phyloP scores from a whole-genome alignment of 1,284 basidiomycete genomes.

The Schizophyllum amplum region DNA sequence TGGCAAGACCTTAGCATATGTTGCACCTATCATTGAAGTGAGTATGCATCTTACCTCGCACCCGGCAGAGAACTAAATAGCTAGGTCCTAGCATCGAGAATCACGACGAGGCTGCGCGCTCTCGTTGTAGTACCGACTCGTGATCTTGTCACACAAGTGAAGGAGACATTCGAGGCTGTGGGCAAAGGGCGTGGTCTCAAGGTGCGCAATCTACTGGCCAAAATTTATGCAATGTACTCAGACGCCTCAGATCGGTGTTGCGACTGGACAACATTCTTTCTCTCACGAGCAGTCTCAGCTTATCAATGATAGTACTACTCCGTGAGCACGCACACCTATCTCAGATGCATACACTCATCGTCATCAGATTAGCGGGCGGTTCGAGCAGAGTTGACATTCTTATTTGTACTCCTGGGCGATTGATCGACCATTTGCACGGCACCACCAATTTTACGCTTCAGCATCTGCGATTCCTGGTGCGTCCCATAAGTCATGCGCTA shows the following conservation, averaged over 20 bases:
- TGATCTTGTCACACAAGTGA: conserved; percentile 91
- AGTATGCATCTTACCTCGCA: conserved; percentile 11
- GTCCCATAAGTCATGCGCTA: conserved; percentile 15
- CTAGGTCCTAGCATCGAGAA: conserved; percentile 63
- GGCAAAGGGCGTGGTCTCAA: conserved; percentile 83
- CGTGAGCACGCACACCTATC: conserved; percentile 27
- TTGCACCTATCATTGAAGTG: conserved; percentile 87
- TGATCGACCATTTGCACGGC: conserved; percentile 89
- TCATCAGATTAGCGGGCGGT: conserved; percentile 54
- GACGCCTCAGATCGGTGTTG: conserved; percentile 58
- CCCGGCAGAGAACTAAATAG: conserved; percentile 1
- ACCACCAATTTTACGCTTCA: conserved; percentile 90
- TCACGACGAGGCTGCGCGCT: conserved; percentile 83
- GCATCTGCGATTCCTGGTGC: conserved; percentile 86
- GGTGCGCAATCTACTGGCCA: conserved; percentile 33
- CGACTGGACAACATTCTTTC: conserved; percentile 82
- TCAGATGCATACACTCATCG: conserved; percentile 6
- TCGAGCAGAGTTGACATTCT: conserved; percentile 89
- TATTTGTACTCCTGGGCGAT: conserved; percentile 90
- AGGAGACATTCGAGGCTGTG: conserved; percentile 83
- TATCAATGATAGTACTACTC: conserved; percentile 41
- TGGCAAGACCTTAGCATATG: conserved; percentile 95
- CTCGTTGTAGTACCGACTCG: conserved; percentile 90
- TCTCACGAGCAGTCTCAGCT: conserved; percentile 73
- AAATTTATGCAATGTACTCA: not conserved